Base-by-base conservation (phyloP, 2,329 filamentous ascomycete species). In the Penicillium janthinellum region DNA sequence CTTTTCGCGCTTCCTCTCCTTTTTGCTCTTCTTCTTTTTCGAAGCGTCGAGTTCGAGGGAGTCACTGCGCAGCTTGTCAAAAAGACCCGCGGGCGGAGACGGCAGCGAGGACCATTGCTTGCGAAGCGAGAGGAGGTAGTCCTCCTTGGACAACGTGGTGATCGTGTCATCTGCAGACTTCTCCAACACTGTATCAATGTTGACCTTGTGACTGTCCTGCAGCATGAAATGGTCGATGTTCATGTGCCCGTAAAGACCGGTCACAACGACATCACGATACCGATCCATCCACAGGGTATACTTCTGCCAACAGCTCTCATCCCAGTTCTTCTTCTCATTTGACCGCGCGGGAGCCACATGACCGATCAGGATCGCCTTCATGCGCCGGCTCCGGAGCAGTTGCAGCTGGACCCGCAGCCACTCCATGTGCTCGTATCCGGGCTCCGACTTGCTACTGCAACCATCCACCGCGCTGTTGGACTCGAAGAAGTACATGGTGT, bases 231-330 rank as follows among this genome's bases (percentile, higher is more conserved):
- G 95, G 70, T 99, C 95, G 65, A 97, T 90, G 71, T 99, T 99
- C 95, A 99, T 98, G 74, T 99, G 95, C 1, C 94, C 95, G 71
- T 90, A 99, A 5, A 96, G 72, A 28, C 87, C 87, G 12, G 86
- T 87, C 20, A 93, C 83, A 20, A 99, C 83, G 39, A 99, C 89
- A 74, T 99, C 95, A 37, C 95, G 90, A 75, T 92, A 99, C 74
- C 96, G 92, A 67, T 87, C 85, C 70, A 94, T 79, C 92, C 93
- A 98, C 4, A 98, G 79, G 0, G 92, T 90, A 76, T 96, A 99
- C 74, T 96, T 97, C 74, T 97, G 94, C 93, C 94, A 99, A 78
- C 95, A 99, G 0, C 90, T 92, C 81, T 98, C 94, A 66, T 97
- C 92, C 95, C 95, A 99, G 62, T 87, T 88, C 70, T 87, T 85